These are phyloP conservation scores for Mycena vulgaris DNA, from an alignment of 768 basidiomycete species.

Conservation along the genomic window DNA sequence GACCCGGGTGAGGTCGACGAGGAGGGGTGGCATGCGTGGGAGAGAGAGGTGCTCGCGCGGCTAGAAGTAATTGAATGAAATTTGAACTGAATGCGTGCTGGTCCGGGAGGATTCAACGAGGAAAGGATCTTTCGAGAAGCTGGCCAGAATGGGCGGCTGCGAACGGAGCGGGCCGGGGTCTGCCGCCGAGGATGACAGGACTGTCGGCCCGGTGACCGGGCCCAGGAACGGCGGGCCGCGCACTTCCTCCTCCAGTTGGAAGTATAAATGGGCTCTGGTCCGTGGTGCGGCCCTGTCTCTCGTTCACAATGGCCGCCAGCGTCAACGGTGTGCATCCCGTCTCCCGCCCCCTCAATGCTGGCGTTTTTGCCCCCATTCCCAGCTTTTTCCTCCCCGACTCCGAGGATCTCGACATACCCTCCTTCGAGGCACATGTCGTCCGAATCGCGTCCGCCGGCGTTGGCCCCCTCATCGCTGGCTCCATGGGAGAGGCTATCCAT, in stretches of 20 bases:
- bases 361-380: constrained; percentile 89
- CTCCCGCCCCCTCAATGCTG: constrained; percentile 75
- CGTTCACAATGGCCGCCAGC: constrained; percentile 55
- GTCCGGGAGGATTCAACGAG: too few relatives aligned
- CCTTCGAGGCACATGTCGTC: constrained; percentile 79
- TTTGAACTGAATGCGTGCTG: too few relatives aligned
- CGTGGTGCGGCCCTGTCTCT: constrained; percentile 18
- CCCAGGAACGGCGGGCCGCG: background rate
- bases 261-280: constrained; percentile 8
- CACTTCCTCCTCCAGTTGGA: background rate
- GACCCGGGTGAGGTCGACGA: constrained; percentile 70
- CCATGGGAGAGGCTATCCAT: constrained; percentile 91
- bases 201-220: too few relatives aligned
- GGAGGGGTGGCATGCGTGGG: constrained; percentile 86
- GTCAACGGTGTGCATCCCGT: constrained; percentile 51
- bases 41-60: constrained; percentile 80
- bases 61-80: constrained; percentile 70
- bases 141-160: too few relatives aligned
- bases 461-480: constrained; percentile 80
- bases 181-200: too few relatives aligned
- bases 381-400: constrained; percentile 84
- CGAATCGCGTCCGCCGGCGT: constrained; percentile 78
- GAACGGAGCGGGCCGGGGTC: background rate
- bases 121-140: too few relatives aligned
- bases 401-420: constrained; percentile 85